Evolutionary conservation across 768 basidiomycete genomes (phyloP), one percentile per base, ranked within the genome.

Genomic region (Pluteus cervinus): DNA sequence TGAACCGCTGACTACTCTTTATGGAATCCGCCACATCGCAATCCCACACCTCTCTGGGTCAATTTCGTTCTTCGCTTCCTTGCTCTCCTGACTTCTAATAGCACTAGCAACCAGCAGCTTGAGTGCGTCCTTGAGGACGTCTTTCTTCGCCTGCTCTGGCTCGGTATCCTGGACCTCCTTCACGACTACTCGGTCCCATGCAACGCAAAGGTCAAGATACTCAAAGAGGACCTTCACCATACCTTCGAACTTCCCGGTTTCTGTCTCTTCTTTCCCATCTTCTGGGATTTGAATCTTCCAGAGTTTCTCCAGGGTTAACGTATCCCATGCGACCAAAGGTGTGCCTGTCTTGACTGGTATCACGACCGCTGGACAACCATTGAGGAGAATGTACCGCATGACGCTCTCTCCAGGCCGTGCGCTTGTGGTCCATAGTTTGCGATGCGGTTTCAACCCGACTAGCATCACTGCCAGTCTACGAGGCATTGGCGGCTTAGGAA

Each of bases 21-120:
- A 80, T 14, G 75, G 75, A 36, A 81, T 79, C 31, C 79, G 57
- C 76, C 78, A 81, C 68, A 81, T 75, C 2, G 72, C 79, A 40
- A 84, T 75, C 1, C 81, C 79, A 42, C 68, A 66, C 31, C 78
- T 56, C 33, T 75, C 73, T 34, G 66, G 59, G 44, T 79, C 76
- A 4, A 81, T 50, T 40, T 75, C 71, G 42, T 75, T 65, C 56
- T 62, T 70, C 12, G 72, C 77, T 44, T 71, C 69, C 46, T 71
- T 70, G 52, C 72, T 77, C 30, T 57, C 53, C 35, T 59, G 63
- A 42, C 73, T 77, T 45, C 73, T 60, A 25, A 80, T 60, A 11
- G 77, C 76, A 20, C 68, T 71, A 12, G 74, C 71, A 18, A 80
- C 65, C 20, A 81, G 56, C 42, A 80, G 45, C 17, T 56, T 57